Percentiles rank a stretch among this genome's conserved stretches.
Conservation (phyloP, 164 flowering plant species). For the Vitis amurensis region DNA sequence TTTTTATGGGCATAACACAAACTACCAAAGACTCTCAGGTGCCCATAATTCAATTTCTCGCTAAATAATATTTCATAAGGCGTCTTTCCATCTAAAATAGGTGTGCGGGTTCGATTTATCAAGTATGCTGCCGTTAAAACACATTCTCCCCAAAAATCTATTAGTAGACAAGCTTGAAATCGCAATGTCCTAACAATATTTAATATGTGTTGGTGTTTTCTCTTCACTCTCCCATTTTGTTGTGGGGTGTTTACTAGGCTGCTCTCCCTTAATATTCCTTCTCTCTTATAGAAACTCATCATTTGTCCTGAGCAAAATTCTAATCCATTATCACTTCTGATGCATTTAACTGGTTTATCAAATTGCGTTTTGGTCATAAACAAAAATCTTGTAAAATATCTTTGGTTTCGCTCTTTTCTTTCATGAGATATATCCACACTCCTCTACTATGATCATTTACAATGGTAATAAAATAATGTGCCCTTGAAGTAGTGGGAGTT, state of each 20-base stretch:
- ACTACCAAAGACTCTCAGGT: conserved; percentile 5
- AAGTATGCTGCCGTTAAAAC: neutral
- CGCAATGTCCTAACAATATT: conserved; percentile 4
- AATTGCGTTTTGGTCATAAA: neutral
- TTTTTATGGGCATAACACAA: neutral
- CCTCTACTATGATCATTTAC: neutral
- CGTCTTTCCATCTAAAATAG: neutral
- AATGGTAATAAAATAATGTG: neutral
- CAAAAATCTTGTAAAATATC: neutral
- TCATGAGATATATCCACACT: neutral
- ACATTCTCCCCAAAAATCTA: conserved; percentile 14
- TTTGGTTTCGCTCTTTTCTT: neutral
- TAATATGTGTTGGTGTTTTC: conserved; percentile 12
- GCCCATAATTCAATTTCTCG: neutral
- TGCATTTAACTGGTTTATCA: no score
- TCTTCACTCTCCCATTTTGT: conserved; percentile 10
- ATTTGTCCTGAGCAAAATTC: no score
- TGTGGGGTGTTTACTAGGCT: neutral
- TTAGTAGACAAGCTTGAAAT: conserved; percentile 5
- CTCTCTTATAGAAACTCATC: no score
- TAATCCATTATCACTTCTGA: no score
- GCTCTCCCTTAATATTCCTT: no score
- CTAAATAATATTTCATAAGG: conserved; percentile 6
- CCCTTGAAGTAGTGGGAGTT: neutral
- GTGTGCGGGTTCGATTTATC: conserved; percentile 4